Evolutionary conservation across 2,329 filamentous ascomycete species (phyloP).

Genomic region (Teratosphaeria viscida): DNA sequence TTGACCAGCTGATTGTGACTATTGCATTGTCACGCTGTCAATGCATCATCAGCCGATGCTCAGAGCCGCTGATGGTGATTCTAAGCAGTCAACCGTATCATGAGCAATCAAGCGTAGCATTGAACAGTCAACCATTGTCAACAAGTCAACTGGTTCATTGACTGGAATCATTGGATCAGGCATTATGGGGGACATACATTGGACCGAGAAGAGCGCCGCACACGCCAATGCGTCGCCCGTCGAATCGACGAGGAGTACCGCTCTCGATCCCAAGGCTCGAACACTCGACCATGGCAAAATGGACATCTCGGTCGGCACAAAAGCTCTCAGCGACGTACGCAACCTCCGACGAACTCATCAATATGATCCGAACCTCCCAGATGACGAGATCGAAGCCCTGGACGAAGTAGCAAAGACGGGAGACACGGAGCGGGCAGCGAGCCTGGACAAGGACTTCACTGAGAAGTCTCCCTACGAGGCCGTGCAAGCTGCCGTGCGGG

Average conservation of each 20-base stretch:
- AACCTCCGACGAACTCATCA: conserved; percentile 8
- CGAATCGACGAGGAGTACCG: background rate
- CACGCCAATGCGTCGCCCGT: background rate
- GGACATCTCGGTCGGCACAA: conserved; percentile 1
- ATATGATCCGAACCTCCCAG: conserved; percentile 11
- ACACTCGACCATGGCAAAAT: background rate
- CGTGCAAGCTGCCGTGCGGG: conserved; percentile 36
- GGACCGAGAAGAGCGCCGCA: background rate
- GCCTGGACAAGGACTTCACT: conserved; percentile 7
- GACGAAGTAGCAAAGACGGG: conserved; percentile 7
- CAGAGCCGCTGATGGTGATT: too few relatives aligned
- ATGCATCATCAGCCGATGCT: too few relatives aligned
- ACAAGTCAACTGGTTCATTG: background rate
- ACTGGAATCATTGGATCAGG: background rate
- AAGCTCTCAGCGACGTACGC: conserved; percentile 7
- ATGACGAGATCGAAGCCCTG: conserved; percentile 8
- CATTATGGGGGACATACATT: background rate
- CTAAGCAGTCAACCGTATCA: too few relatives aligned
- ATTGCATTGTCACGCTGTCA: too few relatives aligned
- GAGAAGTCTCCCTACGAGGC: conserved; percentile 11
- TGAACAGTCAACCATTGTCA: too few relatives aligned
- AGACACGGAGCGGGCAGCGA: conserved; percentile 6
- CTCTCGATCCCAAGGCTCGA: background rate
- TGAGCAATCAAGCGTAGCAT: too few relatives aligned
- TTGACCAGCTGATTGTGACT: too few relatives aligned